Percentiles rank a stretch among this genome's conserved stretches.
phyloP scores from a whole-genome alignment of 441 rosid species.

The Manihot esculenta region DNA sequence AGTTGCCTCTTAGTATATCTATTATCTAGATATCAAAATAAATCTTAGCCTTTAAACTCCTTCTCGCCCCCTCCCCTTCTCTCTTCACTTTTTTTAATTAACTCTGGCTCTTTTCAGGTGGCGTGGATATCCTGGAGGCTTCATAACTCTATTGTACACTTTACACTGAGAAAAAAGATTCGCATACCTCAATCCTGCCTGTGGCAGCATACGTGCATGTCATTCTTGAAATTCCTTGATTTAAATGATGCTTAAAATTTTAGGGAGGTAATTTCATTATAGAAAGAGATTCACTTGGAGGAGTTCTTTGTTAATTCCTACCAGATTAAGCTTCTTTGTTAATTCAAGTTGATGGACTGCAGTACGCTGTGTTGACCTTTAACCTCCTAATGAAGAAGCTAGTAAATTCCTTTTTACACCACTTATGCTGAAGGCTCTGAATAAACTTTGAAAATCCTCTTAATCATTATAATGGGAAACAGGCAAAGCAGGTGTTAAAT shows the following conservation, averaged over 20 bases:
- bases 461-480: neutral
- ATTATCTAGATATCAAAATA: neutral
- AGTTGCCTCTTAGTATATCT: neutral
- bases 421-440: neutral
- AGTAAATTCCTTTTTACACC: neutral
- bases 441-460: too few relatives aligned
- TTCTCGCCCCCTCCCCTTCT: too few relatives aligned
- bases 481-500: neutral
- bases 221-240: neutral
- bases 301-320: too few relatives aligned
- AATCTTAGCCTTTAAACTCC: neutral
- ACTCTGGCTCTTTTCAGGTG: slow-evolving; percentile 11
- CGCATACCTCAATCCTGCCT: neutral
- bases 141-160: neutral
- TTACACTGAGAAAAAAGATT: neutral
- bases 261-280: neutral
- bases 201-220: neutral
- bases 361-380: neutral
- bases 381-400: neutral
- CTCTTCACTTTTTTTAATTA: too few relatives aligned
- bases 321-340: neutral
- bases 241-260: neutral
- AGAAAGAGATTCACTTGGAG: neutral
- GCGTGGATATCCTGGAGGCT: slow-evolving; percentile 12
- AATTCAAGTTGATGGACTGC: too few relatives aligned